phyloP scores from a whole-genome alignment of 306 rosid species.

The Lotus japonicus region DNA sequence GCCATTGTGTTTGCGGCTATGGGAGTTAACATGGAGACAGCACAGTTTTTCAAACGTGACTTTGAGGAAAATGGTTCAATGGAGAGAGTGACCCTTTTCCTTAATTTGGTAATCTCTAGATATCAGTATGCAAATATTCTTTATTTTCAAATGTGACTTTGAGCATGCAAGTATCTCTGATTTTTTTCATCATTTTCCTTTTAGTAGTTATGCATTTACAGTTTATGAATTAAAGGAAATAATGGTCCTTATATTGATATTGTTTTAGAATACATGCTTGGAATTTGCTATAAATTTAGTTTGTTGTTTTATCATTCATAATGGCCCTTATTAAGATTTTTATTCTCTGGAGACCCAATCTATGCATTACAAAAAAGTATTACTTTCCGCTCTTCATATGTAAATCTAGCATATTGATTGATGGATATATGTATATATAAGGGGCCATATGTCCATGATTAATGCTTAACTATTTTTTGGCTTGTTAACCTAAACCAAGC shows the following conservation, averaged over 20 bases:
- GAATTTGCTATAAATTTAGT: background rate
- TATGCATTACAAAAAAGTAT: background rate
- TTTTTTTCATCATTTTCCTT: background rate
- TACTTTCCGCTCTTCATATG: background rate
- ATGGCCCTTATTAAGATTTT: too few relatives aligned
- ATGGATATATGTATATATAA: background rate
- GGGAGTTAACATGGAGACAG: constrained; percentile 99
- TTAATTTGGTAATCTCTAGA: constrained; percentile 68
- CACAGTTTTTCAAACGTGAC: constrained; percentile 98
- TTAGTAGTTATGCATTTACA: background rate
- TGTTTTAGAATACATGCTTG: background rate
- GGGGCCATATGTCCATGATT: background rate
- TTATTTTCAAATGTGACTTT: background rate
- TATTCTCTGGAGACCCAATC: background rate
- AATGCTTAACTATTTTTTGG: background rate
- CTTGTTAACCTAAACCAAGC: background rate
- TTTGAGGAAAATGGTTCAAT: constrained; percentile 99
- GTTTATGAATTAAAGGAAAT: background rate
- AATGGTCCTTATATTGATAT: background rate
- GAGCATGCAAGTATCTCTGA: too few relatives aligned
- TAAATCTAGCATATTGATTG: background rate
- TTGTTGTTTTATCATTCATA: background rate
- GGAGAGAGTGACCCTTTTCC: constrained; percentile 99
- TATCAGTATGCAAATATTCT: background rate
- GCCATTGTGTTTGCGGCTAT: constrained; percentile 99